Evolutionary conservation across 2,329 filamentous ascomycete species (phyloP).

Genomic region (Tolypocladium cylindrosporum): DNA sequence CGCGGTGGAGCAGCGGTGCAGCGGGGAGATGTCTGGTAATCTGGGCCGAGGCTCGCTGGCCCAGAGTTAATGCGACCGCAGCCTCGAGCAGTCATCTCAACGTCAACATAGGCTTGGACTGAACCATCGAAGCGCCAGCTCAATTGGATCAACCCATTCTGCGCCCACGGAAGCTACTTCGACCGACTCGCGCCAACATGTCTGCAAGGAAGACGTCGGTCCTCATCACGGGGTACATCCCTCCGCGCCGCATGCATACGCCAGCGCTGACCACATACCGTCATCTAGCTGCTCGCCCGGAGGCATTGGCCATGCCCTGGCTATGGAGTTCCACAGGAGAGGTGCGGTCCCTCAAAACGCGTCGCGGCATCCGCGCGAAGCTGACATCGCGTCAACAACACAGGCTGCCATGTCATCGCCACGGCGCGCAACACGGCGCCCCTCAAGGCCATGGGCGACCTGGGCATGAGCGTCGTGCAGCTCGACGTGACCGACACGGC

Average conservation of each 20-base stretch:
- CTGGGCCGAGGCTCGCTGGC: background rate
- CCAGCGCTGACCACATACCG: background rate
- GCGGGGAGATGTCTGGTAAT: too few relatives aligned
- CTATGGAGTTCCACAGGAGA: conserved; percentile 39
- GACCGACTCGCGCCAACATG: conserved; percentile 6
- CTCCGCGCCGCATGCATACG: too few relatives aligned
- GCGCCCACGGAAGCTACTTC: background rate
- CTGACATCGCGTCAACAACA: background rate
- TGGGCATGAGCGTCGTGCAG: conserved; percentile 38
- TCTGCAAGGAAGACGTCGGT: conserved; percentile 27
- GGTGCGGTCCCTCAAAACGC: conserved; percentile 22
- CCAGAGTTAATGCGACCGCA: background rate
- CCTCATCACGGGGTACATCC: conserved; percentile 37
- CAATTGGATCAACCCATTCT: background rate
- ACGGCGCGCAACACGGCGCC: conserved; percentile 42
- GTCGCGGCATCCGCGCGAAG: background rate
- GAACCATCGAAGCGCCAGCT: too few relatives aligned
- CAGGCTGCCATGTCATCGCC: conserved; percentile 40
- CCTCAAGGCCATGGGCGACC: conserved; percentile 31
- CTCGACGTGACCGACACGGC: conserved; percentile 43
- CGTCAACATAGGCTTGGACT: background rate
- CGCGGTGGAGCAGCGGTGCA: background rate
- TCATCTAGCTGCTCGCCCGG: conserved; percentile 43
- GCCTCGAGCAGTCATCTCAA: background rate
- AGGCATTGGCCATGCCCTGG: conserved; percentile 46